Percentiles rank a stretch among this genome's conserved stretches.
These are phyloP conservation scores for Polyplosphaeria fusca DNA, from an alignment of 495 filamentous ascomycete species.

Conservation along the genomic window DNA sequence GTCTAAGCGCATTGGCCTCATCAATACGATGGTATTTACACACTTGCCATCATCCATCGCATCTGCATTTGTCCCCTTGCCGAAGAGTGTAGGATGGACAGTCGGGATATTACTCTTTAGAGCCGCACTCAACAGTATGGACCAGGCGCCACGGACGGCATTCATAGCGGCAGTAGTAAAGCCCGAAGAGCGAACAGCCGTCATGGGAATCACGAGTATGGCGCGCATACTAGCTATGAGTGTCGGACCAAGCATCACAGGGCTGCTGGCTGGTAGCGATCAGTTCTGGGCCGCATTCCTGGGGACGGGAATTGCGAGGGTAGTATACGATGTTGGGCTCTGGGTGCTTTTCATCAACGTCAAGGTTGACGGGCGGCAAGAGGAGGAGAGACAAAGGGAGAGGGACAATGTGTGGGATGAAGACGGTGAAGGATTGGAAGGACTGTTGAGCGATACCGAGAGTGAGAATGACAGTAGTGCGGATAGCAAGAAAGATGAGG, in stretches of 20 bases:
- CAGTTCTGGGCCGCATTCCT: constrained; percentile 71
- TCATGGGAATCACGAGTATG: constrained; percentile 41
- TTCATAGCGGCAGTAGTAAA: constrained; percentile 72
- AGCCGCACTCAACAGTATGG: constrained; percentile 71
- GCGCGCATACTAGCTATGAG: constrained; percentile 38
- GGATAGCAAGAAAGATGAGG: not conserved
- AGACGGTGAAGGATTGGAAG: constrained; percentile 10
- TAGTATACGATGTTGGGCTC: constrained; percentile 58
- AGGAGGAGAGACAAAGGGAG: not conserved
- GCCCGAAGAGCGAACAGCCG: constrained; percentile 71
- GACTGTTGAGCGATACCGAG: constrained; percentile 25
- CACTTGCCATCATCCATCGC: constrained; percentile 73
- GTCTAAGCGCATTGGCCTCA: constrained; percentile 69
- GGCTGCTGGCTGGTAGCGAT: constrained; percentile 59
- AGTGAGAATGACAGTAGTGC: not conserved
- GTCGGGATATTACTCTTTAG: constrained; percentile 61
- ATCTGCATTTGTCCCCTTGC: constrained; percentile 65
- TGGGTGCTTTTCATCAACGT: constrained; percentile 26
- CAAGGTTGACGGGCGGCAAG: constrained; percentile 5
- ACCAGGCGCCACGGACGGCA: constrained; percentile 73
- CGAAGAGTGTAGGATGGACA: constrained; percentile 54
- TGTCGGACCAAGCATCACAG: constrained; percentile 65
- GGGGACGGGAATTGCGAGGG: constrained; percentile 65
- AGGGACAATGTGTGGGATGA: constrained; percentile 6
- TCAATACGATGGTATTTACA: constrained; percentile 87